Evolutionary conservation across 2,329 filamentous ascomycete species (phyloP), one percentile per base, ranked within the genome.

Genomic region (Colletotrichum lentis): DNA sequence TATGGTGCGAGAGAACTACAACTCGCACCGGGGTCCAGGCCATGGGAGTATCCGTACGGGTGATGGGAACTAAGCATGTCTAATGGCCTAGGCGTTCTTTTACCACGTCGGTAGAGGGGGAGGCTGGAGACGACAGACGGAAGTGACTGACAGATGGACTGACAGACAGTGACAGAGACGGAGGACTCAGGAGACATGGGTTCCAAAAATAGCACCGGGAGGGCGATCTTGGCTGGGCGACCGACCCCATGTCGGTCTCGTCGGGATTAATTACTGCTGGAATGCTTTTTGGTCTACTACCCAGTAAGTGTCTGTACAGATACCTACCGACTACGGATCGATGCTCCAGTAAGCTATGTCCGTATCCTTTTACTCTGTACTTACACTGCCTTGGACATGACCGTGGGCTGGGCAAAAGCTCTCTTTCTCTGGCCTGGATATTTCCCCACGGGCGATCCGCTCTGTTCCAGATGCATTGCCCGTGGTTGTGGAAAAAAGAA

Each of bases 181-280:
- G n/a, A 37, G 5, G 41, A 37, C n/a, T n/a, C n/a, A n/a, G n/a
- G n/a, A n/a, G 39, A 52, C 39, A 49, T 3, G 22, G 12, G 22
- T 6, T 18, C 31, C 52, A 49, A 63, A 63, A 57, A 63, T 63
- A 63, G 60, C 52, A 63, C 20, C 52, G 20, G 22, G 52, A 44
- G 50, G 60, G n/a, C 24, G 60, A 56, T 56, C 52, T 14, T 12
- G 14, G 20, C 31, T 22, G 44, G 56, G 43, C 49, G 41, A 35
- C 4, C 24, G n/a, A n/a, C n/a, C n/a, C n/a, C n/a, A 24, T 27
- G 18, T 41, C 5, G 35, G 31, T 43, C 55, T 22, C 27, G 11
- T 20, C 22, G 54, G 54, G 22, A 22, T 35, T 46, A 46, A n/a
- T n/a, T n/a, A n/a, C 41, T 46, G 24, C 41, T n/a, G 18, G 22